Conservation (phyloP, 2,329 filamentous ascomycete species). For the Colletotrichum falcatum region DNA sequence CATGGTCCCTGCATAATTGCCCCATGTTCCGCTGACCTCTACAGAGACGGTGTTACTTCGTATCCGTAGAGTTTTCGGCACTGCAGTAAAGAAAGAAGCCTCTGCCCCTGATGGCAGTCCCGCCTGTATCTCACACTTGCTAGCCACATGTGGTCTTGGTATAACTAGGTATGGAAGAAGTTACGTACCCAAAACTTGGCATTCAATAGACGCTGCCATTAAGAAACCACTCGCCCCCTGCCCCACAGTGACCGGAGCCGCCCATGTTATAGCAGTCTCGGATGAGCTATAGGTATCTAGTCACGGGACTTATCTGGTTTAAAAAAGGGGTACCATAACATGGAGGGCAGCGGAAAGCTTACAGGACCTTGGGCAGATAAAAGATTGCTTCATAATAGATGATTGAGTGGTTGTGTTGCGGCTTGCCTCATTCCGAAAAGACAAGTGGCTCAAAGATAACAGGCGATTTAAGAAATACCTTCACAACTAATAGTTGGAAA, state of each 20-base stretch:
- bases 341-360: background rate
- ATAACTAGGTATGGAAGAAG: background rate
- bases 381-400: fast-evolving
- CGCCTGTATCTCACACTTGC: background rate
- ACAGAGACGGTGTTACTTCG: background rate
- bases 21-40: background rate
- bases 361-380: background rate
- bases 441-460: background rate
- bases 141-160: background rate
- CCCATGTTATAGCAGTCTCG: background rate
- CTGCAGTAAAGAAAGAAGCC: background rate
- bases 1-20: background rate
- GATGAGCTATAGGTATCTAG: background rate
- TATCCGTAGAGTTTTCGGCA: background rate
- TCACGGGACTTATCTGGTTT: background rate
- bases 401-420: background rate
- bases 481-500: background rate
- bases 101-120: background rate
- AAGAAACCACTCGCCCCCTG: background rate
- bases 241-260: background rate
- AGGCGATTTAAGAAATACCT: background rate
- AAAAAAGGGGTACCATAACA: background rate
- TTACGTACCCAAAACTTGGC: background rate
- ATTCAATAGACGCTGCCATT: background rate
- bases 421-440: background rate